Base-by-base conservation (phyloP, 306 rosid species). In the Trifolium pratense region DNA sequence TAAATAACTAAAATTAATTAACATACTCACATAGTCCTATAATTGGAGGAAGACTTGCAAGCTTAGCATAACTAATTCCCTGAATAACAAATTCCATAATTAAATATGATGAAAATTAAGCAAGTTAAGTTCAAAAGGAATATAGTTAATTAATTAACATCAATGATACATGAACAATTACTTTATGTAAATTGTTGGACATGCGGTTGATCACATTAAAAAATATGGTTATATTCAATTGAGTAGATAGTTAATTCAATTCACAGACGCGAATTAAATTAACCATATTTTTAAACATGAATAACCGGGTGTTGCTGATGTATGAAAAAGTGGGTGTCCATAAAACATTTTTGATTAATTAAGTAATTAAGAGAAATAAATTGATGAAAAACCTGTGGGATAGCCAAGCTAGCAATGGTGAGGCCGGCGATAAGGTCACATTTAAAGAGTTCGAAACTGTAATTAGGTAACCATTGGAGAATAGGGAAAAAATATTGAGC, bases 351-450 rank as follows among this genome's bases (percentile, higher is more conserved):
- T 34, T 34, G 7, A 34, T 16, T 49, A 16, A 16, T 51, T 17
- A 18, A 55, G n/a, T 55, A 21, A 2, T 55, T 11, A 55, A 9
- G 61, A 65, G 20, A 16, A 10, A 10, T 0, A 40, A 3, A 40
- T 40, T 40, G 45, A 40, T 40, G 15, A 40, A 11, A n/a, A 29
- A 89, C 96, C 97, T 92, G 96, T 7, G 98, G 98, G 62, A 92
- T 92, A 83, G 98, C 94, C 46, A 92, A 84, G 75, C 96, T 90
- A 60, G 96, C 98, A 81, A 92, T 88, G 82, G 98, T 92, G 84
- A 92, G 82, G 37, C 98, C 96, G 49, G 98, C 29, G 72, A 92
- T 66, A 73, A 92, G 67, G 82, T 92, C 96, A 32, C 95, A 87
- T 80, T 90, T 88, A 57, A 92, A 85, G 76, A 90, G 90, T 8